These are phyloP conservation scores for Solanum virginianum DNA, from an alignment of 257 asterid genomes.

Conservation along the genomic window DNA sequence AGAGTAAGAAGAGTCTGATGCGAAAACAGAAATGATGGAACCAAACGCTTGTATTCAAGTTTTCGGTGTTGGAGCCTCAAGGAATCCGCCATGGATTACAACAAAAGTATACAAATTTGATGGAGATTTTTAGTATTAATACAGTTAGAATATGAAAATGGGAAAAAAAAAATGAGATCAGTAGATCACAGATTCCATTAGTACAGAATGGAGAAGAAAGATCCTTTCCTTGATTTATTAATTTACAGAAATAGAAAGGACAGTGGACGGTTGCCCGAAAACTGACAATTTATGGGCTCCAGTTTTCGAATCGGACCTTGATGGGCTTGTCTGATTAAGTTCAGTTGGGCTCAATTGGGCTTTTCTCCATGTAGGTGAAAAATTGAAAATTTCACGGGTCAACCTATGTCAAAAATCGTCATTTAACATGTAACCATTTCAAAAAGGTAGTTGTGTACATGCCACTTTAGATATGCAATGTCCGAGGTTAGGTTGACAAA, in stretches of 20 bases:
- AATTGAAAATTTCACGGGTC: no score
- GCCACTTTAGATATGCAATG: no score
- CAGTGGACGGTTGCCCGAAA: not conserved
- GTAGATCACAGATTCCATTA: not conserved
- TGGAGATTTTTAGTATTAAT: not conserved
- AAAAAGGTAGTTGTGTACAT: no score
- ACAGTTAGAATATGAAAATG: not conserved
- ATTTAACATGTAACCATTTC: no score
- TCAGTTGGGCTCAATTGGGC: not conserved
- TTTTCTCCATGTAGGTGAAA: not conserved
- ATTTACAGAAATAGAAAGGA: not conserved
- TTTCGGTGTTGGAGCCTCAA: constrained; percentile 34
- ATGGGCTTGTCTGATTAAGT: not conserved
- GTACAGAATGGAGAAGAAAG: not conserved
- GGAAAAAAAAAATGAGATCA: not conserved
- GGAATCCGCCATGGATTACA: constrained; percentile 37
- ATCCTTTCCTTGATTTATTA: not conserved
- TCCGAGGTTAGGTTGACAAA: not conserved
- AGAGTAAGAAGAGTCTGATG: constrained; percentile 35
- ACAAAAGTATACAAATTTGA: not conserved
- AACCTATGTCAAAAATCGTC: no score
- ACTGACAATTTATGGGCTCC: not conserved
- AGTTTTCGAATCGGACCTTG: not conserved
- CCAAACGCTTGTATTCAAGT: constrained; percentile 16
- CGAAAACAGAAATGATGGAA: constrained; percentile 24